Evolutionary conservation across 2,329 filamentous ascomycete genomes (phyloP), one percentile per base, ranked within the genome.

Genomic region (Trichophyton schoenleinii): DNA sequence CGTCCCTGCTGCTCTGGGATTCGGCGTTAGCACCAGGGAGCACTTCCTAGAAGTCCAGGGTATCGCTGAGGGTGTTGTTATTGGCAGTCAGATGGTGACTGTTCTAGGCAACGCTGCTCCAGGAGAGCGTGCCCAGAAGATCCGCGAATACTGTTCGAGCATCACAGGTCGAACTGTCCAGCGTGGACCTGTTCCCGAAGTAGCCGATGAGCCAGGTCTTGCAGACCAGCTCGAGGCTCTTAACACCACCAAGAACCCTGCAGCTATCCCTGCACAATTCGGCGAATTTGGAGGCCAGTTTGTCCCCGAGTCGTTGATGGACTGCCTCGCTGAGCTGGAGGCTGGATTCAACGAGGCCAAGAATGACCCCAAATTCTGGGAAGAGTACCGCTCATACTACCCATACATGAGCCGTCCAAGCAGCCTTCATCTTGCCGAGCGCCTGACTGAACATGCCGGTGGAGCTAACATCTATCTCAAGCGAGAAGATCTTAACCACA

Each of bases 391-490:
- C 66, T 90, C 89, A 4, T 94, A 96, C 79, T 99, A 97, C 75
- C 88, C 90, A 44, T 99, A 94, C 80, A 99, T 99, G 87, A 91
- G 91, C 61, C 86, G 94, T 53, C 92, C 94, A 1, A 94, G 92
- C 59, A 91, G 92, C 67, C 80, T 99, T 60, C 94, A 99, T 76
- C 78, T 91, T 60, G 94, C 94, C 1, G 86, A 94, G 67, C 86
- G 91, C 60, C 79, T 99, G 66, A 97, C 92, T 0, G 87, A 95
- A 71, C 79, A 92, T 69, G 91, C 89, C 57, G 90, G 91, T 25
- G 94, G 94, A 63, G 92, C 94, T 57, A 95, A 91, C 71, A 95
- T 99, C 78, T 99, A 92, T 87, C 78, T 99, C 67, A 99, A 99
- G 83, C 85, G 94, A 68, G 94, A 99, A 77, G 94, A 99, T 73